Conservation (phyloP, 441 rosid genomes). For the Populus hybrid region DNA sequence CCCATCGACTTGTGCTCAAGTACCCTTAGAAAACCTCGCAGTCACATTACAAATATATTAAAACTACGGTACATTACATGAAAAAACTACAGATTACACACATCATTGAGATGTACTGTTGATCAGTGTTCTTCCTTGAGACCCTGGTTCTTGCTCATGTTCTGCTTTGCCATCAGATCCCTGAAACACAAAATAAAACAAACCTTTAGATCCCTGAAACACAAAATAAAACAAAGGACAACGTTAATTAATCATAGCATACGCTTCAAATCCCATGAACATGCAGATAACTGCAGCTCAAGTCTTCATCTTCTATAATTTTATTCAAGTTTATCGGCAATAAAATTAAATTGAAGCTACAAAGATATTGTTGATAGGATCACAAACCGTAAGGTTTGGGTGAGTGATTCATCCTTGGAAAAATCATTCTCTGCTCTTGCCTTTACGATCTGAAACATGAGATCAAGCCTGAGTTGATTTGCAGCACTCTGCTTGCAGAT, state of each 20-base stretch:
- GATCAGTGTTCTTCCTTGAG: no score
- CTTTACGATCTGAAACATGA: background rate
- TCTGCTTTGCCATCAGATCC: background rate
- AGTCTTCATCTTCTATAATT: no score
- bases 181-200: no score
- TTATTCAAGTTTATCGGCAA: background rate
- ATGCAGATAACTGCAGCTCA: no score
- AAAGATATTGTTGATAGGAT: background rate
- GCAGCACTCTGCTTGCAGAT: background rate
- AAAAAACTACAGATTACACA: no score
- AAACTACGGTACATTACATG: no score
- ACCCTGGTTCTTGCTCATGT: background rate
- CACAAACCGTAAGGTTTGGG: background rate
- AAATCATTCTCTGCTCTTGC: background rate
- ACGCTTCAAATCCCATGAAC: background rate
- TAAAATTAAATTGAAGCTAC: background rate
- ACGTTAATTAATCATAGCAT: background rate
- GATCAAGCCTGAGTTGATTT: background rate
- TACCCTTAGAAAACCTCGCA: no score
- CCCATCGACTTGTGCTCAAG: no score
- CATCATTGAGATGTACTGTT: no score
- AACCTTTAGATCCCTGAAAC: background rate
- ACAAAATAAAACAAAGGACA: background rate
- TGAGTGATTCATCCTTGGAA: background rate
- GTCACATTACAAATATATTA: no score